Percentiles rank a stretch among this genome's conserved stretches.
Evolutionary conservation across 2,329 filamentous ascomycete genomes (phyloP).

Genomic region (Chrysoporthe cubensis): DNA sequence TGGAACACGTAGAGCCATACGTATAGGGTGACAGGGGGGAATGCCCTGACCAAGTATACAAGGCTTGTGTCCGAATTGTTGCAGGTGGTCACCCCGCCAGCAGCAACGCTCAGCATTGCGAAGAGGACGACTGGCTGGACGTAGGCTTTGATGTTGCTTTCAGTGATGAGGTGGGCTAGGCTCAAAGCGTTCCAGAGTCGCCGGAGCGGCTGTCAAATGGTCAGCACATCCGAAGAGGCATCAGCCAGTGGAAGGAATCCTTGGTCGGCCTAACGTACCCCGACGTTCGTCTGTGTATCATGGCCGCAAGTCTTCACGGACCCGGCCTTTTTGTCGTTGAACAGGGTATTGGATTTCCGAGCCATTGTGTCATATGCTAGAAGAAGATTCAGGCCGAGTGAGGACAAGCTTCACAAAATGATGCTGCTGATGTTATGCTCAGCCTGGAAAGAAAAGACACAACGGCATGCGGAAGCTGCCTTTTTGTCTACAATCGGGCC

Average conservation of each 20-base stretch:
- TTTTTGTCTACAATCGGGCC: background rate
- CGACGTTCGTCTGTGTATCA: background rate
- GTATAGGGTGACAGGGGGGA: slow-evolving; percentile 10
- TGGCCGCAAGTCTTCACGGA: background rate
- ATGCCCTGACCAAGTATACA: background rate
- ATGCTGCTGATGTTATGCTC: background rate
- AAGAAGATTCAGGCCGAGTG: background rate
- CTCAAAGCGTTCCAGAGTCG: slow-evolving; percentile 14
- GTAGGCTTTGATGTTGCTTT: slow-evolving; percentile 28
- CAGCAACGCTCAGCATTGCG: slow-evolving; percentile 25
- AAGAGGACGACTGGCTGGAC: slow-evolving; percentile 26
- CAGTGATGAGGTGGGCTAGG: slow-evolving; percentile 27
- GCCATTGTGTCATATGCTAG: background rate
- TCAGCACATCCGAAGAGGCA: background rate
- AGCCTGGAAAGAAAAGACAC: background rate
- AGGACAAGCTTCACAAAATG: background rate
- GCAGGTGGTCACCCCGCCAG: slow-evolving; percentile 18
- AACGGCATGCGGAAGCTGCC: background rate
- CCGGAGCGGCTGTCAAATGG: background rate
- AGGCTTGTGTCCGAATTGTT: slow-evolving; percentile 12
- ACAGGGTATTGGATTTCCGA: background rate
- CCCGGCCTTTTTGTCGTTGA: background rate
- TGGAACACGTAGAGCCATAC: slow-evolving; percentile 15
- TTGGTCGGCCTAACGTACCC: background rate
- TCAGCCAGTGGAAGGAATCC: background rate